A percentile compares a stretch with the other conserved stretches of the same genome.
Conservation (phyloP, 345 rosid species). For the Trapa incisa region DNA sequence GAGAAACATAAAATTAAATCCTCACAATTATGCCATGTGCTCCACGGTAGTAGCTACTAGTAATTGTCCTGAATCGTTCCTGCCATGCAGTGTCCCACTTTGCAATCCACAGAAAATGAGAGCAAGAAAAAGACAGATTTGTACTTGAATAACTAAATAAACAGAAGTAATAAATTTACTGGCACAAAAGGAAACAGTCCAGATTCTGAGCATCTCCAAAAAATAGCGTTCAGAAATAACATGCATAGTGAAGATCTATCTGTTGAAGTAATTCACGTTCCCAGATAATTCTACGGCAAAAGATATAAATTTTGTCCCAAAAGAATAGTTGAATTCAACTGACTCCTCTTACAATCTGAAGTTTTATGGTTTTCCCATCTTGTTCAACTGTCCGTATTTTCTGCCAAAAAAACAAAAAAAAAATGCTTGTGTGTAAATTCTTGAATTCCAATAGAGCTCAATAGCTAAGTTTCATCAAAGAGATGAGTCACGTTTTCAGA, state of each 20-base stretch:
- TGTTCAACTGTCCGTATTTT: conserved; percentile 89
- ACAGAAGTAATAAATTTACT: neutral
- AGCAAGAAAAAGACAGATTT: neutral
- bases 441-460: neutral
- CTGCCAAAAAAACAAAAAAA: conserved; percentile 21
- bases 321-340: neutral
- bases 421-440: neutral
- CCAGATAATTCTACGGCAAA: neutral
- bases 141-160: neutral
- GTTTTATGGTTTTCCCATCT: conserved; percentile 75
- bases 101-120: conserved; percentile 8
- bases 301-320: neutral
- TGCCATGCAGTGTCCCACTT: conserved; percentile 86
- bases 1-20: neutral
- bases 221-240: neutral
- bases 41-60: conserved; percentile 75
- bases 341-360: conserved; percentile 43
- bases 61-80: conserved; percentile 72
- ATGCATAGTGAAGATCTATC: neutral
- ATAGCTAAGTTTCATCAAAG: neutral
- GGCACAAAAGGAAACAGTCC: neutral
- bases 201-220: neutral
- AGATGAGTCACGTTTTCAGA: neutral
- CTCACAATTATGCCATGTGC: conserved; percentile 70
- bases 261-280: neutral